Evolutionary conservation across 345 rosid genomes (phyloP), one percentile per base, ranked within the genome.

Genomic region (Aquilaria yunnanensis): DNA sequence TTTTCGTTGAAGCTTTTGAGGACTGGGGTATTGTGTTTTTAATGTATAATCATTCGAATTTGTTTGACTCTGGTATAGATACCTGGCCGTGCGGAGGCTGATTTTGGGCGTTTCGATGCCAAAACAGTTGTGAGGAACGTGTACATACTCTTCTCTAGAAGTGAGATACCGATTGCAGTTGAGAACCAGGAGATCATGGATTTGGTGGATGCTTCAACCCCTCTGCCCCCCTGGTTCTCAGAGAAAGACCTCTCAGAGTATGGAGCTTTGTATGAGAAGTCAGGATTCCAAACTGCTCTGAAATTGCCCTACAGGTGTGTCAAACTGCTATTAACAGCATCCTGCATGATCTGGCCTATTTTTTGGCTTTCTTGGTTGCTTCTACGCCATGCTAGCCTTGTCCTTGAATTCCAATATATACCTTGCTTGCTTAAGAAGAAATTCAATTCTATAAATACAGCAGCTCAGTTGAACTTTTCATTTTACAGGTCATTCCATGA

Each of bases 41-140:
- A 23, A 23, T 23, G 23, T 23, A 23, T 23, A 0, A 23, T 23
- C 23, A 14, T 16, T 52, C 14, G 30, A 14, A 52, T 54, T 23
- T 54, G 34, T 46, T 32, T 48, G 41, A 47, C 9, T 3, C n/a
- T 29, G 0, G 10, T 31, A 10, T 32, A 77, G 82, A 71, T 75
- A 71, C 83, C 82, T n/a, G 80, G 83, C 52, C 61, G 80, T 34
- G 83, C 88, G 31, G 85, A 83, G 67, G 88, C 85, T 61, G 85
- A 80, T 64, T 83, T 83, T 61, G 72, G 81, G 54, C 74, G 82
- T 6, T 13, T 76, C 32, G 80, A 78, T 66, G 75, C 77, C 2
- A 83, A 76, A 66, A 70, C 80, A 10, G 83, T 83, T 12, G 76
- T 83, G 8, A 73, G 74, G 59, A 80, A 72, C 12, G 51, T 83